Evolutionary conservation across 2,329 filamentous ascomycete species (phyloP).

Genomic region (Parasarocladium wereldwijsianum): DNA sequence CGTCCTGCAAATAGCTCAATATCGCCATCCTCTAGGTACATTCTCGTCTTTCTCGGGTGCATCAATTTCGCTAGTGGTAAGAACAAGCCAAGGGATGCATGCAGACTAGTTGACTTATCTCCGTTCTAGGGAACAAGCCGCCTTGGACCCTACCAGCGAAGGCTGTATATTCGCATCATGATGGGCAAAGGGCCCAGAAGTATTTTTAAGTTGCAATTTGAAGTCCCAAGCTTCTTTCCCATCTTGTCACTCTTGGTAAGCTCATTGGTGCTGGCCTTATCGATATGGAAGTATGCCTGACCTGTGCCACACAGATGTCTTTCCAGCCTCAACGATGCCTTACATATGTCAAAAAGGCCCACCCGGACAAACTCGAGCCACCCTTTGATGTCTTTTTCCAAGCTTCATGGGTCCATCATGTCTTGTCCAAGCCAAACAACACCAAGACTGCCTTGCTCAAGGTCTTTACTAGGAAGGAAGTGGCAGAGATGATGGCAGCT

Average conservation of each 20-base stretch:
- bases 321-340: conserved; percentile 2
- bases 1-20: not conserved
- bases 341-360: not conserved
- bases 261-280: not conserved
- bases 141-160: not conserved
- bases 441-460: not conserved
- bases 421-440: not conserved
- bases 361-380: not conserved
- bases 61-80: not conserved
- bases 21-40: not conserved
- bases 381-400: not conserved
- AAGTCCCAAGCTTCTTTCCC: conserved; percentile 1
- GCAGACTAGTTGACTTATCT: not conserved
- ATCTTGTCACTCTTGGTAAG: conserved; percentile 1
- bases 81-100: no score
- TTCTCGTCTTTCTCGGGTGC: not conserved
- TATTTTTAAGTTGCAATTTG: conserved; percentile 1
- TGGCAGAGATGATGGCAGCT: not conserved
- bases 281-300: not conserved
- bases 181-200: conserved; percentile 1
- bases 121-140: not conserved
- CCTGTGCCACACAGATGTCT: not conserved
- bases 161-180: conserved; percentile 1
- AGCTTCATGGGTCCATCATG: conserved; percentile 1
- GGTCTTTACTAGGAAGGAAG: not conserved